Percentiles rank a stretch among this genome's conserved stretches.
Evolutionary conservation across 2,329 filamentous ascomycete species (phyloP).

Genomic region (Diaporthe capsici): DNA sequence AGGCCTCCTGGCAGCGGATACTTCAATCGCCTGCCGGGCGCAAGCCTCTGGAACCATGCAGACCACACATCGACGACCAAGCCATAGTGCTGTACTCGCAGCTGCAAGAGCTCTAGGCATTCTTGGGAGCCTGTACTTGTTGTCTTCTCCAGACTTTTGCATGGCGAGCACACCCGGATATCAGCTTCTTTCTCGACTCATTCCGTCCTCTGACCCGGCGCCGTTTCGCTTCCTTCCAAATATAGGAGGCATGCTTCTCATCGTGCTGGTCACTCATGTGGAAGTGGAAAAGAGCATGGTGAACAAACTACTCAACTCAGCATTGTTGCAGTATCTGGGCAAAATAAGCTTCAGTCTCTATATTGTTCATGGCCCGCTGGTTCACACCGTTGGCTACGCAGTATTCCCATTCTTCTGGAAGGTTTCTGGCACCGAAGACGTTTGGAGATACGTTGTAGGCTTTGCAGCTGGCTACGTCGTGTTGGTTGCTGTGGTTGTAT

Average conservation of each 20-base stretch:
- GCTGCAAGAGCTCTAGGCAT: neutral
- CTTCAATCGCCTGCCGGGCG: neutral
- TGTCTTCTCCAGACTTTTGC: neutral
- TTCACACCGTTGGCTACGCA: neutral
- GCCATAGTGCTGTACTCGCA: neutral
- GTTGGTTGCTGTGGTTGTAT: neutral
- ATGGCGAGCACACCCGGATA: neutral
- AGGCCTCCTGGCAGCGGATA: neutral
- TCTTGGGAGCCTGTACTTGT: neutral
- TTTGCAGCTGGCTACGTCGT: neutral
- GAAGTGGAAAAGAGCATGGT: neutral
- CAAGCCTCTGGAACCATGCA: neutral
- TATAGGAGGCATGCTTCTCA: neutral
- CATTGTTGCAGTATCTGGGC: neutral
- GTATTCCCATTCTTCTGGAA: neutral
- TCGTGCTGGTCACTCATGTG: neutral
- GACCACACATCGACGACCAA: neutral
- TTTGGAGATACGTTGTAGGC: neutral
- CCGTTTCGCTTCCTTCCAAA: neutral
- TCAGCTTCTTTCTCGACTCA: neutral
- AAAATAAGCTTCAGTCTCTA: neutral
- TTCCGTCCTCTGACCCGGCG: neutral
- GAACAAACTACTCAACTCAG: neutral
- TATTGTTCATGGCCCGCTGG: neutral
- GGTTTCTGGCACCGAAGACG: neutral